A percentile compares a stretch with the other conserved stretches of the same genome.
These are phyloP conservation scores for Ogataea pignaliae DNA, from an alignment of 805 yeast genomes.

Conservation along the genomic window DNA sequence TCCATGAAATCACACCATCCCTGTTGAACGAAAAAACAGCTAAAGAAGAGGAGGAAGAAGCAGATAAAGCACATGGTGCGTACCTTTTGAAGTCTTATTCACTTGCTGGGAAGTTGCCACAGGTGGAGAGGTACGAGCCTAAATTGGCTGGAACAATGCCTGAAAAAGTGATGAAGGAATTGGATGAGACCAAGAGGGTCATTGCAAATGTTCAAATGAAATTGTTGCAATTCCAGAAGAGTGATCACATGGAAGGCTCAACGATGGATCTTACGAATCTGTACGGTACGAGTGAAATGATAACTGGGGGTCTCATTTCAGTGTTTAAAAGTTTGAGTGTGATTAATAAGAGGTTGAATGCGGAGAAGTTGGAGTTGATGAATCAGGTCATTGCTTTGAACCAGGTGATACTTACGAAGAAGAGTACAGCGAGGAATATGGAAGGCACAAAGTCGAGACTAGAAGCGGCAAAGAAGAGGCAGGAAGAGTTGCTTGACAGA, in stretches of 20 bases:
- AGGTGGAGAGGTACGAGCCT: slow-evolving; percentile 5
- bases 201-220: slow-evolving; percentile 10
- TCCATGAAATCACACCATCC: slow-evolving; percentile 10
- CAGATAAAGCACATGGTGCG: neutral
- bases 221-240: slow-evolving; percentile 2
- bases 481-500: slow-evolving; percentile 13
- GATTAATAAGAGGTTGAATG: slow-evolving; percentile 13
- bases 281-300: slow-evolving; percentile 12
- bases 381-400: slow-evolving; percentile 22
- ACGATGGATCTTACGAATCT: slow-evolving; percentile 14
- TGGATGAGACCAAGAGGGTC: slow-evolving; percentile 3
- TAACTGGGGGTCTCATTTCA: slow-evolving; percentile 13
- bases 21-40: neutral
- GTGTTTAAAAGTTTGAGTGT: slow-evolving; percentile 15
- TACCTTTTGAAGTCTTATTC: neutral
- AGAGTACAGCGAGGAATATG: slow-evolving; percentile 12
- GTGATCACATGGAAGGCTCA: slow-evolving; percentile 7
- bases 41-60: slow-evolving; percentile 1
- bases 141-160: slow-evolving; percentile 2
- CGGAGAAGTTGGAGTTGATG: slow-evolving; percentile 19
- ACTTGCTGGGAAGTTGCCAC: neutral
- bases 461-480: slow-evolving; percentile 28
- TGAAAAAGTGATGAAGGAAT: slow-evolving; percentile 5
- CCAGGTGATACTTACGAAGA: slow-evolving; percentile 10
- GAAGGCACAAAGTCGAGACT: slow-evolving; percentile 30